phyloP scores from a whole-genome alignment of 202 grass and related monocot species.

The Miscanthus sacchariflorus region DNA sequence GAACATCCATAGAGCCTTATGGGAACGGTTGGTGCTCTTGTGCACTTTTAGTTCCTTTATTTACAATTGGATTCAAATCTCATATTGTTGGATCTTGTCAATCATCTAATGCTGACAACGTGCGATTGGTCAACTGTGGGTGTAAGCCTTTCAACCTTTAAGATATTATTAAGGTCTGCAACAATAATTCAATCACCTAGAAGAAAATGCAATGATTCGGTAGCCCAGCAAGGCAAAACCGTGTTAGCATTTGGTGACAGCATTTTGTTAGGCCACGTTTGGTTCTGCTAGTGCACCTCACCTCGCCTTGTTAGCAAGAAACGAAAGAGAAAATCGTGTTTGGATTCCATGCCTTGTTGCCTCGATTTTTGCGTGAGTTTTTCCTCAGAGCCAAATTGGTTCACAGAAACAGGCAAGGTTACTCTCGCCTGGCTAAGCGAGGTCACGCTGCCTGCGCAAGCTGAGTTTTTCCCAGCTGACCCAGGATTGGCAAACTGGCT shows the following conservation, averaged over 20 bases:
- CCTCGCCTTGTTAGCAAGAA: no score
- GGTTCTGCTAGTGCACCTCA: no score
- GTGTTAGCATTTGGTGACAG: background rate
- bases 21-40: background rate
- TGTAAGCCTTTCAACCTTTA: no score
- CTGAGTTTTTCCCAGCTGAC: no score
- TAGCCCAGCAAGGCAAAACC: background rate
- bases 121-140: background rate
- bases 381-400: background rate
- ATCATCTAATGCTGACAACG: constrained; percentile 1
- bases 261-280: background rate
- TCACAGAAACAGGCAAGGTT: background rate
- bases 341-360: no score
- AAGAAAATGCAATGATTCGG: background rate
- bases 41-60: background rate
- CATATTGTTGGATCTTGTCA: background rate
- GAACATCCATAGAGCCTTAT: background rate
- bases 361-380: no score
- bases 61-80: background rate
- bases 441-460: no score
- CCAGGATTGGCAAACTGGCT: no score
- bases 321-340: no score
- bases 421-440: background rate
- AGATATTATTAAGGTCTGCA: background rate
- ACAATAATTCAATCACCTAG: background rate